phyloP scores from a whole-genome alignment of 306 rosid genomes.

The Dalbergia cultrata region DNA sequence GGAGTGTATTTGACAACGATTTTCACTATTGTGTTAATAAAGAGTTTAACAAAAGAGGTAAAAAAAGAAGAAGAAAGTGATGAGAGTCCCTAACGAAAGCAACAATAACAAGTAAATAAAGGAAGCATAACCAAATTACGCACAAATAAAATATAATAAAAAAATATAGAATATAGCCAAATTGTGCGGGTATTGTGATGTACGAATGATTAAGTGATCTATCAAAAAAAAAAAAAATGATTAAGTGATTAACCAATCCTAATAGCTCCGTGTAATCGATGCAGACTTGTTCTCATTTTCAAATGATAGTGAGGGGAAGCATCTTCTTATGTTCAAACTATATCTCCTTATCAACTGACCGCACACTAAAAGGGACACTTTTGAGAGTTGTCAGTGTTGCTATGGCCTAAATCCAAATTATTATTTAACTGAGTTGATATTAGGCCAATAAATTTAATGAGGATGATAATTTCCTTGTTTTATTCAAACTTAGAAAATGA shows the following conservation, averaged over 20 bases:
- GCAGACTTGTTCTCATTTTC: neutral
- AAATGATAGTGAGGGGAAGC: neutral
- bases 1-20: neutral
- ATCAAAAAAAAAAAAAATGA: too few relatives aligned
- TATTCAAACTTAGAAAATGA: neutral
- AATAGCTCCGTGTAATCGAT: neutral
- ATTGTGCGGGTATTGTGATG: neutral
- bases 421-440: neutral
- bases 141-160: neutral
- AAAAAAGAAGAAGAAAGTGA: neutral
- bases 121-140: neutral
- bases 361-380: conserved; percentile 24
- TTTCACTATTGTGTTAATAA: neutral
- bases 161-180: conserved; percentile 10
- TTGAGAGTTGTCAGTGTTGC: neutral
- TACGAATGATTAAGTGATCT: neutral
- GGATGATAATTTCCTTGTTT: neutral
- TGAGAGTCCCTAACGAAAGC: neutral
- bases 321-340: conserved; percentile 52
- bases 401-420: too few relatives aligned
- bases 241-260: neutral
- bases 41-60: neutral
- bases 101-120: neutral
- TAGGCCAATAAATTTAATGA: neutral
- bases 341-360: neutral